Conservation (phyloP, 306 rosid species). For the Canavalia ensiformis region DNA sequence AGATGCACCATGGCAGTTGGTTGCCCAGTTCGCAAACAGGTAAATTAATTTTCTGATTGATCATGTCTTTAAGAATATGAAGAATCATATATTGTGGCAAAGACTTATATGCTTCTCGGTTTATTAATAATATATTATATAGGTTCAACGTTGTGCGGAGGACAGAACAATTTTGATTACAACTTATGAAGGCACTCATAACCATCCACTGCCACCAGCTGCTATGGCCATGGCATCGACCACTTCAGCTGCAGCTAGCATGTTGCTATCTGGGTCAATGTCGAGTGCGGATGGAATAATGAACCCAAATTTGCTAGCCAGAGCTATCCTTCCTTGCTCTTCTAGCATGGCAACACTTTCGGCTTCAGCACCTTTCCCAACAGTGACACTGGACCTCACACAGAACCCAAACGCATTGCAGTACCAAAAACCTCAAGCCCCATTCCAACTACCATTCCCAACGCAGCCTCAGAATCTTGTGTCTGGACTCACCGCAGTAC, state of each 20-base stretch:
- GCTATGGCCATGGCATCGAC: slow-evolving; percentile 98
- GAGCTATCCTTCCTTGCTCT: slow-evolving; percentile 82
- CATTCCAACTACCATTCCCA: slow-evolving; percentile 68
- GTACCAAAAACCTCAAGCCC: slow-evolving; percentile 60
- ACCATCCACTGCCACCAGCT: slow-evolving; percentile 94
- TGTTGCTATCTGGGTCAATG: slow-evolving; percentile 90
- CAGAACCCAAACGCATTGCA: slow-evolving; percentile 62
- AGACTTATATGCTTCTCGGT: not conserved
- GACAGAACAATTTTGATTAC: slow-evolving; percentile 81
- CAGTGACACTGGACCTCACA: slow-evolving; percentile 84
- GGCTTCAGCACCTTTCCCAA: slow-evolving; percentile 94
- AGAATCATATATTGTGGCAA: not conserved
- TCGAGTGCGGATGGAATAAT: slow-evolving; percentile 81
- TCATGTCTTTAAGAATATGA: not conserved
- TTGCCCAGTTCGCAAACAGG: slow-evolving; percentile 99
- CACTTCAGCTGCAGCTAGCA: slow-evolving; percentile 85
- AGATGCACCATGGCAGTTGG: slow-evolving; percentile 93
- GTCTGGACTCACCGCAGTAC: slow-evolving; percentile 51
- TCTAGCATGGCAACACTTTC: slow-evolving; percentile 86
- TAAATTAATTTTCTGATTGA: slow-evolving; percentile 39
- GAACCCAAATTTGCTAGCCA: slow-evolving; percentile 82
- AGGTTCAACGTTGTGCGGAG: slow-evolving; percentile 96
- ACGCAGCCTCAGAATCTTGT: slow-evolving; percentile 62
- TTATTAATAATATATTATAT: slow-evolving; percentile 16
- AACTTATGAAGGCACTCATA: slow-evolving; percentile 90